Base-by-base conservation (phyloP, 2,329 filamentous ascomycete genomes). In the Verticillium longisporum region DNA sequence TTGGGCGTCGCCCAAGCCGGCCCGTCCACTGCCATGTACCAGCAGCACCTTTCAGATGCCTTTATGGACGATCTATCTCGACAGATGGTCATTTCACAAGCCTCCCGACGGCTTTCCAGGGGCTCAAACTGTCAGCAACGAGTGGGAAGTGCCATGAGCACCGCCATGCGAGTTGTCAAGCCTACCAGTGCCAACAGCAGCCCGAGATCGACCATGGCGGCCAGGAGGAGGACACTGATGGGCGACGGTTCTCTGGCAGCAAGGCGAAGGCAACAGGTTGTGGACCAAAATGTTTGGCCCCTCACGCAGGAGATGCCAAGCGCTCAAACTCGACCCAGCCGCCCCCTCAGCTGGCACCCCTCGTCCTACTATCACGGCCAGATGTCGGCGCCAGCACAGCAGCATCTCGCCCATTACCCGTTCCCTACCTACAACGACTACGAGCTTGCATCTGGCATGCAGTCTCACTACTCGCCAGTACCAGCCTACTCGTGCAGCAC, bases 291-390 rank as follows among this genome's bases (percentile, higher is more conserved):
- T 55, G 69, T 70, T 65, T 61, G 76, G 63, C 68, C 79, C 65
- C 60, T 70, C 64, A 31, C 69, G 64, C 41, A 50, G 6, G 41
- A 50, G 41, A 18, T 50, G n/a, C 41, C 41, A 57, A 74, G 60
- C 70, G 71, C 65, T 73, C 71, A 73, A 61, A 71, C 74, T 32
- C 72, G 75, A 68, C 73, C 79, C 45, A 74, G 75, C 59, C 83
- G 89, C 53, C 89, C 89, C 6, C 78, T 90, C 56, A 92, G 89
- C 78, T 92, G 90, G 90, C 90, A 92, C 71, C 88, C 89, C 2
- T 83, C 83, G 26, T 83, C 87, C 55, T 64, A 41, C 65, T 70
- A 73, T 61, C 68, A 74, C 61, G 73, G 69, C 37, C 73, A 73
- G 61, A 69, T 69, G 68, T 70, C 75, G 15, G 54, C 55, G 6